phyloP scores from a whole-genome alignment of 306 rosid species.

The Clitoria ternatea region DNA sequence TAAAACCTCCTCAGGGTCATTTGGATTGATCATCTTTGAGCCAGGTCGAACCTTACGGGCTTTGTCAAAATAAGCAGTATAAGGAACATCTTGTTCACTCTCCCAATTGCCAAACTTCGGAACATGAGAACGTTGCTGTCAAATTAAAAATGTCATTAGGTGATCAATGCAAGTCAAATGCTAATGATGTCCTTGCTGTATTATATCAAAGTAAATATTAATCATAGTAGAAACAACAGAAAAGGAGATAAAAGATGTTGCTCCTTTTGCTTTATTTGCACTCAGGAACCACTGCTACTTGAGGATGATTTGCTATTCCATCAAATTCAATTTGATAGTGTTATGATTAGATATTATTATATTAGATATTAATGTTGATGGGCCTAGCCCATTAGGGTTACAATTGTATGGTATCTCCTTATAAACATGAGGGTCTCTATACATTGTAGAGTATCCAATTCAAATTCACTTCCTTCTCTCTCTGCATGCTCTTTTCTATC shows the following conservation, averaged over 20 bases:
- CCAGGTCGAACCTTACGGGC: conserved; percentile 65
- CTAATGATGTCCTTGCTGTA: background rate
- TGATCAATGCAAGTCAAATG: background rate
- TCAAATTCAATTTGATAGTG: background rate
- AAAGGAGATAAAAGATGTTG: background rate
- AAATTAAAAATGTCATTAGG: no score
- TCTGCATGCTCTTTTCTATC: no score
- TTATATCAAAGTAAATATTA: conserved; percentile 6
- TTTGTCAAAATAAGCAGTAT: conserved; percentile 68
- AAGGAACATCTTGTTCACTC: conserved; percentile 64
- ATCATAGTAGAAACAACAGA: background rate
- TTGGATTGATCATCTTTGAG: conserved; percentile 57
- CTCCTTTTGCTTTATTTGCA: background rate
- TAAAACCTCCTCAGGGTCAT: conserved; percentile 58
- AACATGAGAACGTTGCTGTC: conserved; percentile 68
- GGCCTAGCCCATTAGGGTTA: no score
- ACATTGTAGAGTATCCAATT: no score
- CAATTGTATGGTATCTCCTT: no score
- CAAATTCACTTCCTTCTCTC: no score
- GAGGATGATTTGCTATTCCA: background rate
- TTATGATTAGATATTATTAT: no score
- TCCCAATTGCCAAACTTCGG: conserved; percentile 81
- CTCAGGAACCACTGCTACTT: background rate
- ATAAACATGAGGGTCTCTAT: no score
- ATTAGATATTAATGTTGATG: no score